These are phyloP conservation scores for Neurospora crassa DNA, from an alignment of 2,329 filamentous ascomycete genomes.

Conservation along the genomic window DNA sequence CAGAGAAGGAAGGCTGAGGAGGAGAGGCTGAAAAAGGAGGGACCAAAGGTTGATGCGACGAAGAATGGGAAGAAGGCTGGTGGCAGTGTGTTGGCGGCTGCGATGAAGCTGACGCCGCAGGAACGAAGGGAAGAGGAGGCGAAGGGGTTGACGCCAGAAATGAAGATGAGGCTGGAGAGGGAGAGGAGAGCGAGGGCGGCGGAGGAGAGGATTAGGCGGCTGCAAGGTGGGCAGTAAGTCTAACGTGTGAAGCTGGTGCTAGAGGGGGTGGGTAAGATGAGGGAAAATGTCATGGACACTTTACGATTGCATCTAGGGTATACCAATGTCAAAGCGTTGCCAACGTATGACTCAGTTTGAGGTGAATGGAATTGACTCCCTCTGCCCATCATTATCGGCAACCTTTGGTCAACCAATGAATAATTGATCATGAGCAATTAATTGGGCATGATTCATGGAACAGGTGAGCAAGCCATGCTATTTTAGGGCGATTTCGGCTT, in stretches of 20 bases:
- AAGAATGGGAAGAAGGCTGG: slow-evolving; percentile 40
- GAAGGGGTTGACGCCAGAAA: slow-evolving; percentile 78
- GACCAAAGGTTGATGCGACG: slow-evolving; percentile 40
- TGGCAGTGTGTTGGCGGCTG: slow-evolving; percentile 45
- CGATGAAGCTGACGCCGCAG: slow-evolving; percentile 59
- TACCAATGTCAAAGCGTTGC: neutral
- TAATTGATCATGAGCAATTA: too few species aligned
- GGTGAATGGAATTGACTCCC: too few species aligned
- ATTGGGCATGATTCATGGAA: neutral
- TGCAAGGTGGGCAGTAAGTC: slow-evolving; percentile 37
- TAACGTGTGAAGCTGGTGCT: neutral
- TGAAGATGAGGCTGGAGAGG: slow-evolving; percentile 72
- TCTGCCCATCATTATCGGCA: too few species aligned
- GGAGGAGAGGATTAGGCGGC: slow-evolving; percentile 70
- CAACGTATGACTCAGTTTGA: too few species aligned
- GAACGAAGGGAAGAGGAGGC: slow-evolving; percentile 77
- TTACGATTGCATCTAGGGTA: neutral
- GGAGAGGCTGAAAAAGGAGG: slow-evolving; percentile 60
- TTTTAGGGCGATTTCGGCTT: neutral
- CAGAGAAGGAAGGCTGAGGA: slow-evolving; percentile 65
- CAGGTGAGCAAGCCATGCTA: neutral
- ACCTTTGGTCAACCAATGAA: too few species aligned
- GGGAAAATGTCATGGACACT: neutral
- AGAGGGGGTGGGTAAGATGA: neutral
- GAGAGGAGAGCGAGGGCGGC: slow-evolving; percentile 86